These are phyloP conservation scores for Sarocladium strictum DNA, from an alignment of 2,329 filamentous ascomycete genomes.

Conservation along the genomic window DNA sequence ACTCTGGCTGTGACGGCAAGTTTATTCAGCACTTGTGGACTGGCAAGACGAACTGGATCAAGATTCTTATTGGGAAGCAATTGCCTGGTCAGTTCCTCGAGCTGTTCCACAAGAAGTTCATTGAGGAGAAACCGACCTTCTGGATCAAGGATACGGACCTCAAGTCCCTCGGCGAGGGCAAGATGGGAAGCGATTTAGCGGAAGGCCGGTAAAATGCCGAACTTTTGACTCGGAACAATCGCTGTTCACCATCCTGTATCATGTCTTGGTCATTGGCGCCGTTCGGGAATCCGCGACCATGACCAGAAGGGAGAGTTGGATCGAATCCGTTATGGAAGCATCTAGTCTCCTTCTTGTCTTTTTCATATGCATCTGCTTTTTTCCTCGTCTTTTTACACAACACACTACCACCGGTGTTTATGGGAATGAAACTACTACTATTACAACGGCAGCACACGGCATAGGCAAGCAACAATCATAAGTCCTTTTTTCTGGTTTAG, in stretches of 20 bases:
- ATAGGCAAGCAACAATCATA: background rate
- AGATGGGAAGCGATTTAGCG: conserved; percentile 1
- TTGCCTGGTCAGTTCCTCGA: conserved; percentile 29
- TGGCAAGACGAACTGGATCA: conserved; percentile 32
- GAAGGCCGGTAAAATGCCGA: background rate
- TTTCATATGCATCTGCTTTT: background rate
- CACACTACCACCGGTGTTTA: background rate
- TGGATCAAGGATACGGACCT: conserved; percentile 30
- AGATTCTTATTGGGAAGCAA: conserved; percentile 31
- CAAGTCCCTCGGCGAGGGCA: conserved; percentile 13
- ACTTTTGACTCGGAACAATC: background rate
- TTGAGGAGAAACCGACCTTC: conserved; percentile 26
- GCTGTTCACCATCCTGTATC: background rate
- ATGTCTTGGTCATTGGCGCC: background rate
- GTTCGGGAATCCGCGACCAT: background rate
- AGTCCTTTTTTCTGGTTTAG: no score
- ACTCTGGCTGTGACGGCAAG: conserved; percentile 30
- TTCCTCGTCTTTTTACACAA: background rate
- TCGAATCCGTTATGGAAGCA: background rate
- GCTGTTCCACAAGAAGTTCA: conserved; percentile 30
- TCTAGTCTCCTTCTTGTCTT: background rate
- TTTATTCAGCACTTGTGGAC: conserved; percentile 40
- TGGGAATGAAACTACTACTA: background rate
- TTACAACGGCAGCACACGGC: background rate
- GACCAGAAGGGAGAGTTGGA: background rate